Percentiles rank a stretch among this genome's conserved stretches.
Evolutionary conservation across 1,284 basidiomycete genomes (phyloP).

Genomic region (Cronartium ribicola): DNA sequence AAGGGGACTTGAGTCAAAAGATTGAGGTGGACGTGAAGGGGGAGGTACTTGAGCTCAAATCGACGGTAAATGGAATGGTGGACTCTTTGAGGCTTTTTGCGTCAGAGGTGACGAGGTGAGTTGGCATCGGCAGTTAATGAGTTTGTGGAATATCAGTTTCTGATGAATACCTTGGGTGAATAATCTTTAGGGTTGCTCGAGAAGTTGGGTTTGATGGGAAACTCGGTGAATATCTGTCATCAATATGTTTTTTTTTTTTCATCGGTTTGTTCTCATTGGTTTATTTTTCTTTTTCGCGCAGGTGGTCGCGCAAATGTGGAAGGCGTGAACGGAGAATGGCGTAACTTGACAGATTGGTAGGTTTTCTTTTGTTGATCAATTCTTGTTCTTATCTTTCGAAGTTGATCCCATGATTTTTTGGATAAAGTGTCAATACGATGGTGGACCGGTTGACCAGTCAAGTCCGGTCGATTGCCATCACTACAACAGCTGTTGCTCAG

Average conservation of each 20-base stretch:
- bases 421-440: slow-evolving; percentile 55
- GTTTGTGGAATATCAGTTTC: too few species aligned
- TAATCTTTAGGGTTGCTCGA: slow-evolving; percentile 61
- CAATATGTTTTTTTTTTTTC: slow-evolving; percentile 49
- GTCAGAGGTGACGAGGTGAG: slow-evolving; percentile 50
- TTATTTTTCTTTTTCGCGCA: background rate
- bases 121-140: background rate
- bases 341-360: slow-evolving; percentile 86
- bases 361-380: slow-evolving; percentile 56
- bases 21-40: slow-evolving; percentile 53
- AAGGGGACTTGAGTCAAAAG: slow-evolving; percentile 52
- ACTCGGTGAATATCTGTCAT: slow-evolving; percentile 48
- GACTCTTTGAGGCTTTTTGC: slow-evolving; percentile 52
- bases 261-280: background rate
- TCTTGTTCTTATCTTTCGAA: slow-evolving; percentile 69
- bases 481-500: slow-evolving; percentile 89
- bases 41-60: slow-evolving; percentile 52
- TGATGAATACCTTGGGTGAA: background rate
- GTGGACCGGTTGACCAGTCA: slow-evolving; percentile 71
- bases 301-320: slow-evolving; percentile 52
- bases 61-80: slow-evolving; percentile 53
- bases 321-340: slow-evolving; percentile 53
- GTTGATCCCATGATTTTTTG: slow-evolving; percentile 49
- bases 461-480: slow-evolving; percentile 89
- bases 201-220: slow-evolving; percentile 53